Conservation (phyloP, 2,329 filamentous ascomycete genomes). For the Daldinia sp. region DNA sequence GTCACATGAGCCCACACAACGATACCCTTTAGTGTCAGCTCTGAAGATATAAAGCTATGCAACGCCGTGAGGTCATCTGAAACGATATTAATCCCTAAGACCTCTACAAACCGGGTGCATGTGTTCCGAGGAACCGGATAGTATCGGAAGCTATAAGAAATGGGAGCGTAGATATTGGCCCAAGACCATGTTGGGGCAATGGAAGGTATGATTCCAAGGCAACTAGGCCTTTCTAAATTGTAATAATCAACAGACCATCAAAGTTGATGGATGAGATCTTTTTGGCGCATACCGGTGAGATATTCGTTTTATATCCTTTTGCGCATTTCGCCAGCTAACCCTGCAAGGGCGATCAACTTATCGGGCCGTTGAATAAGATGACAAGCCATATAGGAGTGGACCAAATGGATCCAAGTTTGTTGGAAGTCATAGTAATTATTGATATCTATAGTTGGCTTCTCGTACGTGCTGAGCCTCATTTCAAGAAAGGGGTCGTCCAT, state of each 20-base stretch:
- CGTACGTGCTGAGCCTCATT: background rate
- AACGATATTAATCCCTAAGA: background rate
- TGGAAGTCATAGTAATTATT: background rate
- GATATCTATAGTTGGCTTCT: background rate
- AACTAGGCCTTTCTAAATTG: background rate
- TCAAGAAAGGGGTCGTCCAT: background rate
- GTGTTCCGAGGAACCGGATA: too few relatives aligned
- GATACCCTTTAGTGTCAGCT: background rate
- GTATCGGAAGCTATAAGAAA: too few relatives aligned
- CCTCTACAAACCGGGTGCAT: background rate
- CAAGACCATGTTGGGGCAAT: slow-evolving; percentile 12
- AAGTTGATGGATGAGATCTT: background rate
- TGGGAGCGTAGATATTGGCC: background rate
- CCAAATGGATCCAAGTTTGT: background rate
- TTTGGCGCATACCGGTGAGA: background rate
- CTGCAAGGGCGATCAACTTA: background rate
- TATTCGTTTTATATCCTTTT: background rate
- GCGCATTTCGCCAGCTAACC: background rate
- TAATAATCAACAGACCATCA: background rate
- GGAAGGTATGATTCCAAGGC: background rate
- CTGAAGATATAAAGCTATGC: background rate
- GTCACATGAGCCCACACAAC: background rate
- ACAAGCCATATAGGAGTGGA: background rate
- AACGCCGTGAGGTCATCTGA: background rate
- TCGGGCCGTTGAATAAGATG: background rate